Evolutionary conservation across 495 filamentous ascomycete species (phyloP).

Genomic region (Neurospora sp.): DNA sequence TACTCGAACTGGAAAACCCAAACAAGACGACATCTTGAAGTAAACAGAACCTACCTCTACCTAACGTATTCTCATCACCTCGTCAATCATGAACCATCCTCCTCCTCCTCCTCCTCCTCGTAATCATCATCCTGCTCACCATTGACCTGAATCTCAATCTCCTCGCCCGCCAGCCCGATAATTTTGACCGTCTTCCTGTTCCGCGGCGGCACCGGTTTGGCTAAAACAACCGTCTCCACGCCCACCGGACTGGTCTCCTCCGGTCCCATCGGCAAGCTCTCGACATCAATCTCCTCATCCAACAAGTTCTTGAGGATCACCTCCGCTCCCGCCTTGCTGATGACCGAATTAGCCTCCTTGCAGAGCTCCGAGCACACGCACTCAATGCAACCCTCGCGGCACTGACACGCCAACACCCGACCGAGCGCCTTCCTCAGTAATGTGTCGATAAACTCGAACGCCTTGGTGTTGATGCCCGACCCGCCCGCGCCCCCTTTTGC

Average conservation of each 20-base stretch:
- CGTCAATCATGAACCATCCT: not conserved
- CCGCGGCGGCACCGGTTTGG: constrained; percentile 45
- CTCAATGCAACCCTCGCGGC: constrained; percentile 74
- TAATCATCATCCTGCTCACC: not conserved
- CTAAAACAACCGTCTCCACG: constrained; percentile 75
- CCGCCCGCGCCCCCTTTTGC: constrained; percentile 78
- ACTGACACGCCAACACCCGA: constrained; percentile 59
- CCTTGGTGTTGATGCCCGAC: constrained; percentile 78
- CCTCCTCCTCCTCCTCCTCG: not conserved
- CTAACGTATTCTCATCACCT: not conserved
- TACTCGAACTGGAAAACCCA: not conserved
- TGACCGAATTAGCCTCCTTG: constrained; percentile 79
- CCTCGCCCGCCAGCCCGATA: constrained; percentile 12
- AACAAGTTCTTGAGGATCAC: constrained; percentile 72
- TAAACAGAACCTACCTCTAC: not conserved
- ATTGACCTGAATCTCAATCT: constrained; percentile 2
- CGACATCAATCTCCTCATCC: constrained; percentile 64
- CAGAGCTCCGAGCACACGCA: constrained; percentile 79
- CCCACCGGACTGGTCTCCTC: constrained; percentile 57
- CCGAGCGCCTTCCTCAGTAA: constrained; percentile 69
- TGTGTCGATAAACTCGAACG: constrained; percentile 82
- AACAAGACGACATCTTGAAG: not conserved
- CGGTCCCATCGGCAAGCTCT: constrained; percentile 70
- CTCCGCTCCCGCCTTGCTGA: constrained; percentile 80
- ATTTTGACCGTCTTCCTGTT: constrained; percentile 9